Base-by-base conservation (phyloP, 2,329 filamentous ascomycete species). In the Xylaria sp. region DNA sequence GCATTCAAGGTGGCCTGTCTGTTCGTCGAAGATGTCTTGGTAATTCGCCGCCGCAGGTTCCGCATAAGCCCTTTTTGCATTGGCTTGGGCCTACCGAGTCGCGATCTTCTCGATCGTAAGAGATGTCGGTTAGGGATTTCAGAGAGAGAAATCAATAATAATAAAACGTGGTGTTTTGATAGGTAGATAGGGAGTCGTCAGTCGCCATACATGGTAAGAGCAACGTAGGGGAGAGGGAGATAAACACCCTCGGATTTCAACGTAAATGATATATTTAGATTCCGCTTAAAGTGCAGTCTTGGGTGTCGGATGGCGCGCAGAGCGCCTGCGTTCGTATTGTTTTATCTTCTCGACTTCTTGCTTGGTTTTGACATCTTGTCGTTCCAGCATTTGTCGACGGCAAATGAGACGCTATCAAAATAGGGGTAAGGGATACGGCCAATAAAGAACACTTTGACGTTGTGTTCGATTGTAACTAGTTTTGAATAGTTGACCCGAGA, bases 401-500 rank as follows among this genome's bases (percentile, higher is more conserved):
- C 85, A 2, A 80, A 75, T 7, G 73, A 73, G 36, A 87, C 82
- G 9, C 77, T 77, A 0, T 82, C 74, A 70, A 81, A 83, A 72
- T 86, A 80, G 0, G 79, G 72, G 1, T 72, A 63, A 3, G 74
- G 64, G 17, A 89, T 80, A 4, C 77, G 74, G n/a, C 87, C 87
- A 60, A 89, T 84, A 73, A 89, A 88, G 71, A 84, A 81, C n/a
- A 89, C 85, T 54, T 81, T 83, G 72, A 84, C 79, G 72, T 89
- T 89, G 77, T 89, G 87, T 75, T 88, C 86, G 31, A 89, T 80
- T 3, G 85, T 87, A 33, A 83, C 80, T 6, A 86, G 78, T 70
- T 88, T 88, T 5, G 85, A 84, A 75, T 88, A 89, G 77, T 89
- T 88, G 71, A 88, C 82, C 5, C 87, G 83, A 13, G 87, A 89